Base-by-base conservation (phyloP, 495 filamentous ascomycete genomes). In the Wilcoxina mikolae region DNA sequence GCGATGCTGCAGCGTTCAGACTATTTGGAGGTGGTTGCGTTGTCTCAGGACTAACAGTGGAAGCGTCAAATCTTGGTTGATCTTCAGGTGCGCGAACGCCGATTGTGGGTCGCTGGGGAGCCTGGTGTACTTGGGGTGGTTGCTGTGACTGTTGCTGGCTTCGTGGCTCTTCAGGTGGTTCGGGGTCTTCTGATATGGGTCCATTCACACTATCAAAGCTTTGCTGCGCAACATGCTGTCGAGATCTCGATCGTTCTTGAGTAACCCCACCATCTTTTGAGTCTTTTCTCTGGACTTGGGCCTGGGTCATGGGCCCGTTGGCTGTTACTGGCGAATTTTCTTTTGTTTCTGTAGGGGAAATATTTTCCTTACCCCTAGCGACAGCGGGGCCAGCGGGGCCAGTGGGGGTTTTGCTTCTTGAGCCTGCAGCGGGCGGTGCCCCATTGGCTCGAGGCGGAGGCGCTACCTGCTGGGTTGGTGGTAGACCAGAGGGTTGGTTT, bases 381-480 rank as follows among this genome's bases (percentile, higher is more conserved):
- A 9, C 22, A 48, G 60, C 18, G 54, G 41, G 18, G 15, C 17
- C 20, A 50, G 38, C 59, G 58, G 54, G 31, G 23, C 61, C 61
- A 25, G 78, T 77, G 0, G 79, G 78, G 0, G 79, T 81, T 59
- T 77, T 81, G 62, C 74, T 80, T 58, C 78, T 68, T 20, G 74
- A 68, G n/a, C 11, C 38, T 2, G 33, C 29, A 18, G 72, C 73
- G 23, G 67, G 69, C 4, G 66, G 62, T 20, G 68, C 69, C 23
- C 74, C 75, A 63, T 78, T 79, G 17, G 71, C 59, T 47, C 81
- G 73, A 17, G 88, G 87, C 24, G 81, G 81, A 0, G 89, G 88
- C 17, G 88, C n/a, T n/a, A n/a, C 80, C 68, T 93, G 87, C 31
- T 87, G 85, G 33, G 82, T 82, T 20, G 89, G 90, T 35, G 89